Evolutionary conservation across 1,139 yeast genomes (phyloP).

Genomic region (Pneumocystis oryctolagi): DNA sequence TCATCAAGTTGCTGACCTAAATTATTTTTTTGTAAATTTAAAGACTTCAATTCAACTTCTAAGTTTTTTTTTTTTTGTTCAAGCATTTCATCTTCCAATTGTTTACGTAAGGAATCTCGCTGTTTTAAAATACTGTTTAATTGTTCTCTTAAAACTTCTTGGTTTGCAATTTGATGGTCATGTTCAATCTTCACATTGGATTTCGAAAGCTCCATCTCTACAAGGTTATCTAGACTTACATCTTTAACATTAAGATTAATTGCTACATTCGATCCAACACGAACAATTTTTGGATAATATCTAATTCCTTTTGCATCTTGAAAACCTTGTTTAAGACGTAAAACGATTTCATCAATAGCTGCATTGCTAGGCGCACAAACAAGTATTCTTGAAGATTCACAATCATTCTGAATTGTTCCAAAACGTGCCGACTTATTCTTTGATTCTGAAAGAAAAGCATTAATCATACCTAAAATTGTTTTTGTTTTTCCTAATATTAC

Average conservation of each 20-base stretch:
- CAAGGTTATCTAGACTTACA: conserved; percentile 72
- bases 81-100: conserved; percentile 21
- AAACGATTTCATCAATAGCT: conserved; percentile 91
- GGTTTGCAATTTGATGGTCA: conserved; percentile 23
- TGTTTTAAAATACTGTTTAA: conserved; percentile 39
- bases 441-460: conserved; percentile 45
- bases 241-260: conserved; percentile 72
- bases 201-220: conserved; percentile 40
- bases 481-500: conserved; percentile 55
- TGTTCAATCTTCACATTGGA: conserved; percentile 21
- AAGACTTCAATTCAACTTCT: conserved; percentile 16
- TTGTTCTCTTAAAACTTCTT: conserved; percentile 36
- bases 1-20: conserved; percentile 63
- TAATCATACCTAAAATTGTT: conserved; percentile 83
- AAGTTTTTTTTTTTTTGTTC: conserved; percentile 18
- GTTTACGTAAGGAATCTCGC: conserved; percentile 34
- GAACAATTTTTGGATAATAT: conserved; percentile 61
- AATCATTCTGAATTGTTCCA: conserved; percentile 19
- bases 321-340: conserved; percentile 68
- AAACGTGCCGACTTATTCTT: conserved; percentile 22
- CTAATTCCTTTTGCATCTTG: conserved; percentile 39
- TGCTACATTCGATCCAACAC: conserved; percentile 83
- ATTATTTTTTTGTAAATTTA: conserved; percentile 47
- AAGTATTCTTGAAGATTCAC: conserved; percentile 40
- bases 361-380: conserved; percentile 99